phyloP scores from a whole-genome alignment of 2,329 filamentous ascomycete species.

The Colletotrichum sojae region DNA sequence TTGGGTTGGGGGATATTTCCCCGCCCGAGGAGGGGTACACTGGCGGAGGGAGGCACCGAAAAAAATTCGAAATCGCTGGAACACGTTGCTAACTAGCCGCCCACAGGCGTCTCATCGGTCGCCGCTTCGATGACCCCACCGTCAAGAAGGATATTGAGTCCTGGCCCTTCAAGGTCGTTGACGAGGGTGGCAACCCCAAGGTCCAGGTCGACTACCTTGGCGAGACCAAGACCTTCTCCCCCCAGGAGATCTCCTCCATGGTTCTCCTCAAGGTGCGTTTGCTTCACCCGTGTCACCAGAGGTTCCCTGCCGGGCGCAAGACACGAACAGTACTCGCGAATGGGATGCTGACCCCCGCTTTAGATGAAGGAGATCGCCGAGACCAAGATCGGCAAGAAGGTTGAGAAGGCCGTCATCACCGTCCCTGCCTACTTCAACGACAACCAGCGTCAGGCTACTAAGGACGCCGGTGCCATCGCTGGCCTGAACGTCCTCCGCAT shows the following conservation, averaged over 20 bases:
- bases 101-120: constrained; percentile 93
- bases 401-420: constrained; percentile 98
- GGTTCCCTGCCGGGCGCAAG: background rate
- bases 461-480: constrained; percentile 97
- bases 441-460: constrained; percentile 99
- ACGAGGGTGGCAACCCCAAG: constrained; percentile 88
- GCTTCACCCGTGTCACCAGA: background rate
- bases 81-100: constrained; percentile 33
- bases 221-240: constrained; percentile 95
- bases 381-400: constrained; percentile 98
- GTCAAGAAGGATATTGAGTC: constrained; percentile 99
- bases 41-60: background rate
- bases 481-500: constrained; percentile 99
- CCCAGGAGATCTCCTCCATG: constrained; percentile 99
- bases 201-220: constrained; percentile 97
- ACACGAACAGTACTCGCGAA: background rate
- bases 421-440: constrained; percentile 99
- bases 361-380: constrained; percentile 99
- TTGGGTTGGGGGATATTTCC: constrained; percentile 8
- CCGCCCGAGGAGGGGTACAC: constrained; percentile 35
- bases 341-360: constrained; percentile 39
- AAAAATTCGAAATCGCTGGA: constrained; percentile 11
- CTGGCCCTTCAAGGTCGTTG: constrained; percentile 99
- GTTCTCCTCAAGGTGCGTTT: constrained; percentile 90
- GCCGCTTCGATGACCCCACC: constrained; percentile 92